Evolutionary conservation across 495 filamentous ascomycete species (phyloP).

Genomic region (Talaromyces adpressus): DNA sequence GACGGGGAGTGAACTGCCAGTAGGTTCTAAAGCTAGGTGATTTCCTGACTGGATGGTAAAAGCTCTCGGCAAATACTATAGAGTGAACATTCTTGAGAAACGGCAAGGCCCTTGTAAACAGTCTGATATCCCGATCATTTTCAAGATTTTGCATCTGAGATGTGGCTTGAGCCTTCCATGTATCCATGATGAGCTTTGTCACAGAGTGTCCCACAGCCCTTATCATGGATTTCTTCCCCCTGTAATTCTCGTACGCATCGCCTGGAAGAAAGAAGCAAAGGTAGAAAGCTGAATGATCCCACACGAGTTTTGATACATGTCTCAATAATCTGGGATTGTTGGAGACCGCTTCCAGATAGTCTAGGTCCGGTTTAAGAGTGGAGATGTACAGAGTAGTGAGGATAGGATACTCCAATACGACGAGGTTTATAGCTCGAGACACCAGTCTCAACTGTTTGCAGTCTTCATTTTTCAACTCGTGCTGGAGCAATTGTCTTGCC

Average conservation of each 20-base stretch:
- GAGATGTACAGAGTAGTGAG: neutral
- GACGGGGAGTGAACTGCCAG: neutral
- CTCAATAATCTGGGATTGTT: neutral
- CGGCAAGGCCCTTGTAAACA: neutral
- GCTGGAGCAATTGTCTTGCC: neutral
- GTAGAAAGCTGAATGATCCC: neutral
- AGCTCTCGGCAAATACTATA: neutral
- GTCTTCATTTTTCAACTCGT: neutral
- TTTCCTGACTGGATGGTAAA: neutral
- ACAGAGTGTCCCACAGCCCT: no score
- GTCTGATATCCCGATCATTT: neutral
- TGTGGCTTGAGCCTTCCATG: neutral
- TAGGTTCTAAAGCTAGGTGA: neutral
- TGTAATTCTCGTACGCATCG: neutral
- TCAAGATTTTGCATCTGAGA: neutral
- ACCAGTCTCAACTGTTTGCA: neutral
- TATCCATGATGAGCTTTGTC: neutral
- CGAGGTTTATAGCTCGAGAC: neutral
- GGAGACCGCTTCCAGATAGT: neutral
- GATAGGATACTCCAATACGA: neutral
- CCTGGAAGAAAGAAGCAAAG: neutral
- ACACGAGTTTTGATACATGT: neutral
- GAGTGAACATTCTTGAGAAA: neutral
- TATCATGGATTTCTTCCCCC: no score
- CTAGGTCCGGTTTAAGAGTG: neutral